Conservation (phyloP, 2,329 filamentous ascomycete genomes). For the Claviceps lovelessii region DNA sequence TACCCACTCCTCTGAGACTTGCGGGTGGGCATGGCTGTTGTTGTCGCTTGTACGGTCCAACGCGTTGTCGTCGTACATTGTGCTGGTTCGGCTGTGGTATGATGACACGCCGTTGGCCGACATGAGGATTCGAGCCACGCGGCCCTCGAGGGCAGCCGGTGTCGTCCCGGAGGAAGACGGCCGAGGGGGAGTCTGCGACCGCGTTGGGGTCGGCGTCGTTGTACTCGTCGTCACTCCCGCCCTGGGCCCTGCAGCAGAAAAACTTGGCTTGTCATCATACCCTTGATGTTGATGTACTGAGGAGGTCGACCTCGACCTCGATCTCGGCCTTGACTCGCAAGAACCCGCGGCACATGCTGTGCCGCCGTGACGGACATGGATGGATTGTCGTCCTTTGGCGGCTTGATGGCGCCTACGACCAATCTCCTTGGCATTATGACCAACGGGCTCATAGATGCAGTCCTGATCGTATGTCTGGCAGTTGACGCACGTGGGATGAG, state of each 20-base stretch:
- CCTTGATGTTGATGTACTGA: not conserved
- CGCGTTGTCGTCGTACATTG: constrained; percentile 28
- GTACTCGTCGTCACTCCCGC: too few relatives aligned
- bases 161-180: not conserved
- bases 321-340: not conserved
- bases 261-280: not conserved
- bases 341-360: not conserved
- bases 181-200: not conserved
- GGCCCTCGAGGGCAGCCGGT: not conserved
- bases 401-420: constrained; percentile 6
- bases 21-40: not conserved
- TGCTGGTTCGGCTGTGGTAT: constrained; percentile 35
- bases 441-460: constrained; percentile 26
- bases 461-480: constrained; percentile 30
- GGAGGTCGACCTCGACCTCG: not conserved
- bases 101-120: constrained; percentile 27
- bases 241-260: not conserved
- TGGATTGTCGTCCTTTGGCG: not conserved
- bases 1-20: constrained; percentile 24
- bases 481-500: constrained; percentile 29
- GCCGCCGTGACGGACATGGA: not conserved
- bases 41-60: constrained; percentile 10
- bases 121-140: constrained; percentile 23
- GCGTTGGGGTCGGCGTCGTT: not conserved
- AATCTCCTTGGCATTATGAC: constrained; percentile 12